A percentile compares a stretch with the other conserved stretches of the same genome.
Conservation (phyloP, 2,329 filamentous ascomycete genomes). For the Cordyceps pruinosa region DNA sequence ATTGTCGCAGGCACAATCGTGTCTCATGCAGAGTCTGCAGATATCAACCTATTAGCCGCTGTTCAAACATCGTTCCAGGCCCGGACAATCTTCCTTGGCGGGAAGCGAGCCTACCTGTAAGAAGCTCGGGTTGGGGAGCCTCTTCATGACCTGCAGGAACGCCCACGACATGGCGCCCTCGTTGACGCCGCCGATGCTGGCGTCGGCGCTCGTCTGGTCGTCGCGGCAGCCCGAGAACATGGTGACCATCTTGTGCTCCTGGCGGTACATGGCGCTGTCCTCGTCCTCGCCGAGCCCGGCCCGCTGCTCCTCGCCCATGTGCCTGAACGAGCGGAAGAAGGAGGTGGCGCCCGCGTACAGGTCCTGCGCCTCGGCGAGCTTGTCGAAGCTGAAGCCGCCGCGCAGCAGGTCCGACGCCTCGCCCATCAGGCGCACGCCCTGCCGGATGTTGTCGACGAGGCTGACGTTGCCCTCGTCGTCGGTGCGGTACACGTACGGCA, state of each 20-base stretch:
- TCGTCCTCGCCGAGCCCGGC: constrained; percentile 3
- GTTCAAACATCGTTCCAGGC: too few species aligned
- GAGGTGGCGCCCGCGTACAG: constrained; percentile 10
- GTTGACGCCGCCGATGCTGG: constrained; percentile 8
- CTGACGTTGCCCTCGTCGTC: constrained; percentile 11
- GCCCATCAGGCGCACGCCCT: constrained; percentile 8
- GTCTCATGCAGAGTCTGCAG: constrained; percentile 6
- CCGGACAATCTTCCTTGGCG: too few species aligned
- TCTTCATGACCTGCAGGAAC: constrained; percentile 9
- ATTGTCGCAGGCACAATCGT: constrained; percentile 7
- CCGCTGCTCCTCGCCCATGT: constrained; percentile 11
- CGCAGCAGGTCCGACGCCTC: constrained; percentile 7
- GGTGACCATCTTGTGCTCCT: constrained; percentile 46
- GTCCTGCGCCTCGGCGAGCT: constrained; percentile 11
- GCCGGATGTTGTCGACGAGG: constrained; percentile 4
- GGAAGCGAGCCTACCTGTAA: neutral
- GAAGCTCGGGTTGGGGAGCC: constrained; percentile 1
- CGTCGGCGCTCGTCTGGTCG: constrained; percentile 53
- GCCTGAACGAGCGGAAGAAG: constrained; percentile 10
- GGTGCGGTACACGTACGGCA: constrained; percentile 46
- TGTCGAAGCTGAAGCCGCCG: constrained; percentile 11
- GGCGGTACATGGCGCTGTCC: constrained; percentile 4
- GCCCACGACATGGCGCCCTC: constrained; percentile 13
- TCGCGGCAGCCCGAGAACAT: constrained; percentile 93
- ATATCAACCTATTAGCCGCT: neutral